phyloP scores from a whole-genome alignment of 2,329 filamentous ascomycete species.

The Penicillium sp. region DNA sequence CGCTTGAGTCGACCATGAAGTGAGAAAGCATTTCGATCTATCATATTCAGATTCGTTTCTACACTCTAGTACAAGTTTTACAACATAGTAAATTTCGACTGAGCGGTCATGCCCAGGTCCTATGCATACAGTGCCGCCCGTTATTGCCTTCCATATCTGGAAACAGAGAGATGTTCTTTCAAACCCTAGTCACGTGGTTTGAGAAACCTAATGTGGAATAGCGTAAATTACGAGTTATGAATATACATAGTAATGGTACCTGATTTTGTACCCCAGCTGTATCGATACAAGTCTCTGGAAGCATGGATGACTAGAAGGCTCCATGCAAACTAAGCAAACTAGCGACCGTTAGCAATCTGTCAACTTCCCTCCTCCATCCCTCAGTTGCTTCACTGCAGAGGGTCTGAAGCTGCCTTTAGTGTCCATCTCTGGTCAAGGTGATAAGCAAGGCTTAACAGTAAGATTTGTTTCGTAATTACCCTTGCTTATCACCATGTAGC shows the following conservation, averaged over 20 bases:
- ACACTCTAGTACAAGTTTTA: too few relatives aligned
- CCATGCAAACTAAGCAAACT: constrained; percentile 10
- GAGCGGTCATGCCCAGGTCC: too few relatives aligned
- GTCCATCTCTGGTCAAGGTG: constrained; percentile 12
- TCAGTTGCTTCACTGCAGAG: constrained; percentile 12
- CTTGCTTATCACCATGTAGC: constrained; percentile 15
- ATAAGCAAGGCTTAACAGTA: constrained; percentile 13
- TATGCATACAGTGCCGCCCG: neutral
- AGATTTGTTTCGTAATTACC: constrained; percentile 16
- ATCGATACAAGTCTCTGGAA: neutral
- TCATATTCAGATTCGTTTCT: too few relatives aligned
- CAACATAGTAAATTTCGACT: too few relatives aligned
- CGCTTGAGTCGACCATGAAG: constrained; percentile 1
- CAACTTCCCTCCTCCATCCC: constrained; percentile 12
- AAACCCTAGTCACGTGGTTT: neutral
- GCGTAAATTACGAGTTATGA: neutral
- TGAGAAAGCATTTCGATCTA: too few relatives aligned
- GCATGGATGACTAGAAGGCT: constrained; percentile 6
- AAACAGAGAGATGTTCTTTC: constrained; percentile 4
- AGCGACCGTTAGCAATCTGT: constrained; percentile 6
- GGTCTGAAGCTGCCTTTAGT: constrained; percentile 6
- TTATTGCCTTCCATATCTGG: constrained; percentile 13
- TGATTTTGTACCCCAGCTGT: neutral
- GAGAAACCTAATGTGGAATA: neutral
- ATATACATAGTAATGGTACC: neutral